phyloP scores from a whole-genome alignment of 768 basidiomycete genomes.

The Tephrocybe sp. region DNA sequence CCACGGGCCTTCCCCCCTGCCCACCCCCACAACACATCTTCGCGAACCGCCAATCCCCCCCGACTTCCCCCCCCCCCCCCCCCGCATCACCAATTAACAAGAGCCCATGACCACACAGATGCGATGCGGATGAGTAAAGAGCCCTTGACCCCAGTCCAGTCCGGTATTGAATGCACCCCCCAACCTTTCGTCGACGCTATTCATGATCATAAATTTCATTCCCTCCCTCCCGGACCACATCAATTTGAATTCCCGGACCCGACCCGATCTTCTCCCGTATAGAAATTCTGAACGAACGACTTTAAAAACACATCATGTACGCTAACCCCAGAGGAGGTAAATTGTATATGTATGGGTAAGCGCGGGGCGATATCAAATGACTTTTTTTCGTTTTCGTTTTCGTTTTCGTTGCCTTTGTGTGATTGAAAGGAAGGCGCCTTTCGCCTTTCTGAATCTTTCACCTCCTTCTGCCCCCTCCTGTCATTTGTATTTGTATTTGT shows the following conservation, averaged over 20 bases:
- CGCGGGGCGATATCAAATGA: conserved; percentile 11
- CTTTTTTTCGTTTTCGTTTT: neutral
- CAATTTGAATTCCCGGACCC: too few species aligned
- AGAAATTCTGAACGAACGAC: too few species aligned
- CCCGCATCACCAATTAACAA: conserved; percentile 1
- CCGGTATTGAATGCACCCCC: too few species aligned
- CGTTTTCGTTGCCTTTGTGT: neutral
- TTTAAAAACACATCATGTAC: too few species aligned
- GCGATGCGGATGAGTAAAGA: too few species aligned
- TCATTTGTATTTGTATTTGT: too few species aligned
- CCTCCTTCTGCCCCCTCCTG: too few species aligned
- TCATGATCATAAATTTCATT: too few species aligned
- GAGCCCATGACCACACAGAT: neutral
- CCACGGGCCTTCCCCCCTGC: conserved; percentile 1
- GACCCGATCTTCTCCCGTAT: too few species aligned
- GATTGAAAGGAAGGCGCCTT: neutral
- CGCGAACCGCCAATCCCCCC: neutral
- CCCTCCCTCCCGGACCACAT: too few species aligned
- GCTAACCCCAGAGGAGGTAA: conserved; percentile 15
- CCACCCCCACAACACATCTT: conserved; percentile 3
- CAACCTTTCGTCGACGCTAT: too few species aligned
- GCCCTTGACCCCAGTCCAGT: conserved; percentile 1
- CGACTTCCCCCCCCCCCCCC: neutral
- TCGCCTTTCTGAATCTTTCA: too few species aligned
- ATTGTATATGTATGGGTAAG: neutral